Base-by-base conservation (phyloP, 148 eudicot genomes). In the Polygonum maritimum region DNA sequence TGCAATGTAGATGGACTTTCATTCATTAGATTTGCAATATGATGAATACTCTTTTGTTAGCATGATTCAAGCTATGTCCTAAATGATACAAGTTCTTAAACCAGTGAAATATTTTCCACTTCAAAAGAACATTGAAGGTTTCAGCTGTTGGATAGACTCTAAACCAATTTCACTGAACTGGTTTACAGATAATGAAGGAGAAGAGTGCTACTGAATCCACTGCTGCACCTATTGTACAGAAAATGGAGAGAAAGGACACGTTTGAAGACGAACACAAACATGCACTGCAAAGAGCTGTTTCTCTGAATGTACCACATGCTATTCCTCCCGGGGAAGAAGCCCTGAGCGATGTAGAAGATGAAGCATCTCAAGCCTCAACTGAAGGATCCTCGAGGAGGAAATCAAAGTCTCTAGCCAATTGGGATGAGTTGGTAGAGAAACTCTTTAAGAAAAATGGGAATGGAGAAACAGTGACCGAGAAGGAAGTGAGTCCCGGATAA, bases 251-350 rank as follows among this genome's bases (percentile, higher is more conserved):
- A 86, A 39, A 84, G 80, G 82, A 79, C 48, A 87, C 97, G 1
- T 69, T 88, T 21, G 84, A 92, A 74, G 82, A 85, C 62, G 99
- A 95, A 79, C 99, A 95, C 88, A 92, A 84, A 80, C 88, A 92
- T 77, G 99, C 99, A 38, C 76, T 95, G 65, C 91, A 95, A 78
- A 89, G 88, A 86, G 99, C 94, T 16, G 89, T 92, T 41, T 88
- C 82, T 79, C 84, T 95, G 72, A 88, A 89, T 74, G 92, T 95
- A 73, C 97, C 99, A 62, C 89, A 95, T 79, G 97, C 97, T 14
- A 83, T 73, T 57, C 21, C 83, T 60, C 51, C 80, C 1, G 60
- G 79, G 7, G 89, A 80, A 49, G 86, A 76, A 51, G 15, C 71
- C 71, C 58, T 73, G 48, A 79, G 77, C 31, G 82, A 49, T 15